Base-by-base conservation (phyloP, 768 basidiomycete genomes). In the Candolleomyces aberdarensis region DNA sequence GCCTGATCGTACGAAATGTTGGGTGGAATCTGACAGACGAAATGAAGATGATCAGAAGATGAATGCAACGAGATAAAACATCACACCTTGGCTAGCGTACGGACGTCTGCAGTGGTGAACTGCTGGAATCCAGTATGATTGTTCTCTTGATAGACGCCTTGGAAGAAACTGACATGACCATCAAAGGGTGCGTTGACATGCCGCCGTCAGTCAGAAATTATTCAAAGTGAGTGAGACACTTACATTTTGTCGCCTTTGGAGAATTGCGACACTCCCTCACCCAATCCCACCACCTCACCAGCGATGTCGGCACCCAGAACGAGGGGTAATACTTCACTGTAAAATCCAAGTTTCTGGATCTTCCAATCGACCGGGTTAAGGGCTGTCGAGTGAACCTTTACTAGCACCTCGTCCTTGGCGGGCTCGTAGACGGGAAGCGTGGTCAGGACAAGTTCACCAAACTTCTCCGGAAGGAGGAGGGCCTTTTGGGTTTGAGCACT, bases 211-310 rank as follows among this genome's bases (percentile, higher is more conserved):
- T 9, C 6, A 46, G 17, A 46, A 46, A 20, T 46, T 5, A 36
- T 11, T 36, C 6, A 11, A 1, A 36, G 6, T 46, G 2, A 46
- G 13, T 14, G 17, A 32, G 51, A 36, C 26, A 66, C 79, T 64
- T 71, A 83, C 82, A 86, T 81, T 67, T 76, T 74, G 67, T 86
- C 83, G 1, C 84, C 85, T 31, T 74, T 74, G 61, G 79, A 73
- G 66, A 84, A 79, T 39, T 72, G 71, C n/a, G 71, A 75, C 6
- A 87, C 84, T 1, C 78, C 81, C 57, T 80, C 78, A 2, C 85
- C 85, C 49, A 86, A 72, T 39, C 72, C 76, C 26, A 76, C 79
- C 5, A 86, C 78, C 1, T 78, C 75, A 5, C 85, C 85, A 44
- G 85, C 79, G 32, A 75, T 73, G 56, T 86, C 84, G 9, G 68